phyloP scores from a whole-genome alignment of 805 yeast genomes.

The Lipomyces spencermartinsiae region DNA sequence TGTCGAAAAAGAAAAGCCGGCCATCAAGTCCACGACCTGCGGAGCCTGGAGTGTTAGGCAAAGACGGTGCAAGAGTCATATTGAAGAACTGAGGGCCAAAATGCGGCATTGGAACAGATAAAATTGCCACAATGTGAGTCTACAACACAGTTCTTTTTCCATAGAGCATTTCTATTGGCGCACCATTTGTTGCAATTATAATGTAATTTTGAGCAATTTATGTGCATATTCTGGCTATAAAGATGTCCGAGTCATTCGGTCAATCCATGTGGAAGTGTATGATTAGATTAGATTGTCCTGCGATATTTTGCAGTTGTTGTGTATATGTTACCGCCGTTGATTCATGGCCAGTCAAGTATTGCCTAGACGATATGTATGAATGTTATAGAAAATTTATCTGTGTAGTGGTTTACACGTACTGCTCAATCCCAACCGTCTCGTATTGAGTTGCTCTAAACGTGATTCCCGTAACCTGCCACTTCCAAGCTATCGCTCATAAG shows the following conservation, averaged over 20 bases:
- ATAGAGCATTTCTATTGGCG: background rate
- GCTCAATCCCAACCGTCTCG: no score
- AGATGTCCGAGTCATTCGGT: background rate
- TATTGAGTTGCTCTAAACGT: no score
- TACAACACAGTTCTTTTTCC: no score
- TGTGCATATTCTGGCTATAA: background rate
- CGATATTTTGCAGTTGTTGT: background rate
- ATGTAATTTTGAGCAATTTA: background rate
- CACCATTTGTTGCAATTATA: background rate
- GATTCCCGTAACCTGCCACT: no score
- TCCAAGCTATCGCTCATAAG: no score
- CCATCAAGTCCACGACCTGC: constrained; percentile 18
- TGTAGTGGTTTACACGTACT: no score
- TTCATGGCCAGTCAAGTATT: no score
- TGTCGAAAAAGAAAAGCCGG: constrained; percentile 17
- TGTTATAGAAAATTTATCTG: no score
- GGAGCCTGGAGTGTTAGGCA: constrained; percentile 24
- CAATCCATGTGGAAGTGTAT: background rate
- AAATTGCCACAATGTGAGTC: no score
- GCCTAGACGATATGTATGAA: no score
- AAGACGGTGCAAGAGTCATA: constrained; percentile 25
- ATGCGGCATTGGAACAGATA: no score
- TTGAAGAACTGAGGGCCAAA: constrained; percentile 5
- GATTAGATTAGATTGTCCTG: background rate
- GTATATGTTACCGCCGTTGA: no score